Conservation (phyloP, 2,329 filamentous ascomycete genomes). For the Drechslerella coelobrocha region DNA sequence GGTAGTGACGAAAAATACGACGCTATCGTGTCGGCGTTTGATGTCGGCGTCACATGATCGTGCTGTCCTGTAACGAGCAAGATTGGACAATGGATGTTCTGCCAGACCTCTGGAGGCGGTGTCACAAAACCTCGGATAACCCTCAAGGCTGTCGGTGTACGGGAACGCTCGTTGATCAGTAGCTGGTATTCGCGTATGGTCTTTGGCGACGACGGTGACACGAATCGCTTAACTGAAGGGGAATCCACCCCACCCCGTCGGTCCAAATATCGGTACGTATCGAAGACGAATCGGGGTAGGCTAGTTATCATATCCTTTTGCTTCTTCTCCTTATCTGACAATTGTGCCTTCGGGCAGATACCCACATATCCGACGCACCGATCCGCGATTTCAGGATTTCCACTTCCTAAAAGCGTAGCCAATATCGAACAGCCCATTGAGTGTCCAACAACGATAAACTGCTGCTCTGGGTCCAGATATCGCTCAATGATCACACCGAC, state of each 20-base stretch:
- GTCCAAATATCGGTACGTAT: conserved; percentile 79
- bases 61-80: conserved; percentile 79
- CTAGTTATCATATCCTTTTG: conserved; percentile 49
- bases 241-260: conserved; percentile 78
- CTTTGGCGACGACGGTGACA: conserved; percentile 70
- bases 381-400: conserved; percentile 25
- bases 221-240: conserved; percentile 78
- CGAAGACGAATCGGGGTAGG: conserved; percentile 75
- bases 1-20: conserved; percentile 51
- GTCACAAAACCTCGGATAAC: conserved; percentile 75
- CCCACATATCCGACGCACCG: conserved; percentile 71
- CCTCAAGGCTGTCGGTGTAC: conserved; percentile 79
- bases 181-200: conserved; percentile 73
- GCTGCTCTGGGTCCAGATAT: conserved; percentile 70
- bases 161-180: conserved; percentile 81
- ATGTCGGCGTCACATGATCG: conserved; percentile 76
- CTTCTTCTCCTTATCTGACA: conserved; percentile 65
- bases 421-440: conserved; percentile 87
- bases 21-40: conserved; percentile 72
- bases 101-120: conserved; percentile 73
- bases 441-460: conserved; percentile 81
- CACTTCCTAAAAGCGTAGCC: conserved; percentile 61
- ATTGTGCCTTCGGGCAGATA: conserved; percentile 77
- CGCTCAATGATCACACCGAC: conserved; percentile 76
- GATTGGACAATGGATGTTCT: conserved; percentile 73